phyloP scores from a whole-genome alignment of 1,284 basidiomycete species.

The Moniliella sp. region DNA sequence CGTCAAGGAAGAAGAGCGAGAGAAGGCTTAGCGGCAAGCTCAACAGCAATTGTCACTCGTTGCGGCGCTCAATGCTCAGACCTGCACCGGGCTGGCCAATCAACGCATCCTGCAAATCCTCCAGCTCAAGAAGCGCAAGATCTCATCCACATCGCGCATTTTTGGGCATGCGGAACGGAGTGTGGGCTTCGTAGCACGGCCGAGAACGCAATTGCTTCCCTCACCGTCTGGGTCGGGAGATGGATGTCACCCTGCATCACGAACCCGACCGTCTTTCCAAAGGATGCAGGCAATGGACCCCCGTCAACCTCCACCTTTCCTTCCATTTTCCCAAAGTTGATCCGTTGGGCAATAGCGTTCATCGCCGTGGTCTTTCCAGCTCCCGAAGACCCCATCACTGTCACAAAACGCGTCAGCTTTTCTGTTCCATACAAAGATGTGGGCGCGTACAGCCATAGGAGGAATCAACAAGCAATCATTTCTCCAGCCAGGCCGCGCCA shows the following conservation, averaged over 20 bases:
- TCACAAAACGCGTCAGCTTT: conserved; percentile 4
- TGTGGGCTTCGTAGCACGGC: conserved; percentile 18
- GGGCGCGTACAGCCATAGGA: no score
- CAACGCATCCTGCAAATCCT: conserved; percentile 12
- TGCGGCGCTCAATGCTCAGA: conserved; percentile 15
- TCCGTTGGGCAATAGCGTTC: conserved; percentile 5
- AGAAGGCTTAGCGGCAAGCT: conserved; percentile 21
- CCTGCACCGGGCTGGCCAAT: conserved; percentile 18
- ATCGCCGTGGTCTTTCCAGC: conserved; percentile 8
- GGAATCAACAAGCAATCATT: no score
- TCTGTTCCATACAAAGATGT: no score
- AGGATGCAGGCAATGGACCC: conserved; percentile 4
- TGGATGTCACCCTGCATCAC: conserved; percentile 15
- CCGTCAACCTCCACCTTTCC: conserved; percentile 8
- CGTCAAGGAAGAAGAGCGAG: conserved; percentile 27
- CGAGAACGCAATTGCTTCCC: conserved; percentile 19
- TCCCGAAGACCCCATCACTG: conserved; percentile 5
- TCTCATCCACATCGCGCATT: conserved; percentile 11
- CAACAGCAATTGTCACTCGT: conserved; percentile 24
- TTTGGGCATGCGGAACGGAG: conserved; percentile 10
- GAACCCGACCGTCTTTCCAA: conserved; percentile 6
- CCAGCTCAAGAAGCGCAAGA: conserved; percentile 17
- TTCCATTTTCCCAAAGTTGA: conserved; percentile 3
- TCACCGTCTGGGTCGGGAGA: conserved; percentile 14
- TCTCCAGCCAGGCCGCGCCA: conserved; percentile 6